phyloP scores from a whole-genome alignment of 1,139 yeast species.

The Pichia sorboxylosa region DNA sequence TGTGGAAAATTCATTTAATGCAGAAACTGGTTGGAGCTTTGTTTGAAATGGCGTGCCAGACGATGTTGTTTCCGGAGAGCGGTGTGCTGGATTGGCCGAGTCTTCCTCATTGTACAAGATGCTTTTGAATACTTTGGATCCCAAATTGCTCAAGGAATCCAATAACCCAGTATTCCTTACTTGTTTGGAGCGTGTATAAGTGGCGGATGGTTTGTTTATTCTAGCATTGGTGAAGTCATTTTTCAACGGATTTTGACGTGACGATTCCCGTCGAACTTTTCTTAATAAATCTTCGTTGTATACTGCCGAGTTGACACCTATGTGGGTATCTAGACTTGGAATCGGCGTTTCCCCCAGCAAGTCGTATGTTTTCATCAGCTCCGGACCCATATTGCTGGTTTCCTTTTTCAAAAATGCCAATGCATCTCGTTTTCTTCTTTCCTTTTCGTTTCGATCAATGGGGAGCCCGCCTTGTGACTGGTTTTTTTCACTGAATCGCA shows the following conservation, averaged over 20 bases:
- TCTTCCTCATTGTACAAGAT: conserved; percentile 19
- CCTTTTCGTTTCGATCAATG: conserved; percentile 9
- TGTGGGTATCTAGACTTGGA: background rate
- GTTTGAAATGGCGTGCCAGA: too few species aligned
- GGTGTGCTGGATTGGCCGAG: background rate
- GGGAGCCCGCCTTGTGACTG: conserved; percentile 4
- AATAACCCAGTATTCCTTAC: conserved; percentile 13
- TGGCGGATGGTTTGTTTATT: background rate
- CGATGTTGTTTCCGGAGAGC: too few species aligned
- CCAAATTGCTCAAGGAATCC: conserved; percentile 19
- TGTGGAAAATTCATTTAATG: background rate
- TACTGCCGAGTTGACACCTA: conserved; percentile 9
- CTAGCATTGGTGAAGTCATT: background rate
- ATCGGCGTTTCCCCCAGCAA: conserved; percentile 21
- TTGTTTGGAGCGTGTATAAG: background rate
- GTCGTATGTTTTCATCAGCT: conserved; percentile 14
- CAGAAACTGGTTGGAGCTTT: too few species aligned
- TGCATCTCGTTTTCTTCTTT: conserved; percentile 11
- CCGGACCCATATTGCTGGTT: background rate
- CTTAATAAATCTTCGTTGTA: conserved; percentile 13
- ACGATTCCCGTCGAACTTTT: conserved; percentile 12
- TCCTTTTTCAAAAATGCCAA: conserved; percentile 9
- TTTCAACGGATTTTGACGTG: conserved; percentile 5
- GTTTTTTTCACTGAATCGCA: too few species aligned
- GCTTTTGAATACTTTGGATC: conserved; percentile 18